Percentiles rank a stretch among this genome's conserved stretches.
phyloP scores from a whole-genome alignment of 169 alveolate genomes.

The Eimeria praecox region DNA sequence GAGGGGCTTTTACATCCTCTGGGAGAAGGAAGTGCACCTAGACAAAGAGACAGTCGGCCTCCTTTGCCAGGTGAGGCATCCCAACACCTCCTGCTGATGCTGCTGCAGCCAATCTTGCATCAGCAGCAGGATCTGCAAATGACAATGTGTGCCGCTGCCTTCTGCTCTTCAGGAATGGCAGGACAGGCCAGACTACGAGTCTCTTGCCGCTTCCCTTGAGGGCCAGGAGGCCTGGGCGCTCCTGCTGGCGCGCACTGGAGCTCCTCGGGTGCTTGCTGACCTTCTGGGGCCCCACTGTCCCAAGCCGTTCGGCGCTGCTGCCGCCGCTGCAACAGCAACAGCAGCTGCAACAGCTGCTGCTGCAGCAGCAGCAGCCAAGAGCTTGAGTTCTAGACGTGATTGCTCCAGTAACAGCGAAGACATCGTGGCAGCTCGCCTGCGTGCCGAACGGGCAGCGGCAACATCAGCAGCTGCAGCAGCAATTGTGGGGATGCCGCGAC shows the following conservation, averaged over 20 bases:
- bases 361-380: constrained; percentile 41
- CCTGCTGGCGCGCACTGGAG: constrained; percentile 26
- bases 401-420: neutral
- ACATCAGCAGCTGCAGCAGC: constrained; percentile 68
- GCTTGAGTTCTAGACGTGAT: neutral
- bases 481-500: constrained; percentile 49
- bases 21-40: constrained; percentile 27
- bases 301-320: constrained; percentile 62
- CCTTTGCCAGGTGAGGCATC: constrained; percentile 40
- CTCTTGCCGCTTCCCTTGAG: constrained; percentile 14
- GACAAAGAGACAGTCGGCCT: constrained; percentile 18
- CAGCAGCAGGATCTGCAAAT: neutral
- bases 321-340: constrained; percentile 57
- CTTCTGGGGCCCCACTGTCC: constrained; percentile 58
- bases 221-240: constrained; percentile 56
- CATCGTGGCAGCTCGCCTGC: constrained; percentile 16
- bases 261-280: constrained; percentile 59
- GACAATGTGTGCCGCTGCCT: constrained; percentile 15
- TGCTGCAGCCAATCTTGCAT: neutral
- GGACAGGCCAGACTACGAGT: constrained; percentile 49
- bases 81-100: neutral
- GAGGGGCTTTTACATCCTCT: constrained; percentile 34
- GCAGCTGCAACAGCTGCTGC: constrained; percentile 68
- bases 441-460: constrained; percentile 59
- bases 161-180: constrained; percentile 47